These are phyloP conservation scores for Fraxinus ornus DNA, from an alignment of 305 asterid species.

Conservation along the genomic window DNA sequence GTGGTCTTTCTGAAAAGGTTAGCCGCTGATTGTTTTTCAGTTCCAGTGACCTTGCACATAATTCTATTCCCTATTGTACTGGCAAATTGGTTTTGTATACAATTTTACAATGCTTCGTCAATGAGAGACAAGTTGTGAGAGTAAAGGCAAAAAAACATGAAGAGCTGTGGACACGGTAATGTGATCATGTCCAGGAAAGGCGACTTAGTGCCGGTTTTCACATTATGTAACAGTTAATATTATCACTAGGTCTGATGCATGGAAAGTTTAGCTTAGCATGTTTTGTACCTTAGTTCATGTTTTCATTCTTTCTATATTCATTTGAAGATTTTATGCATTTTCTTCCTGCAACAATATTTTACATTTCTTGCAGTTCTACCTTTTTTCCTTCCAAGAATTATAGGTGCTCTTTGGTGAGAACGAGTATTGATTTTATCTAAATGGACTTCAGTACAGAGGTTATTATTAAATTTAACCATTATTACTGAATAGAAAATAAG, in stretches of 20 bases:
- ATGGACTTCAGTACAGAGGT: neutral
- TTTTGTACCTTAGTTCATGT: neutral
- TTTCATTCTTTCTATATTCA: neutral
- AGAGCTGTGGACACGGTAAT: neutral
- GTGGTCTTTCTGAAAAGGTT: conserved; percentile 77
- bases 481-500: neutral
- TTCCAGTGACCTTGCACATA: neutral
- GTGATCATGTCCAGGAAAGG: neutral
- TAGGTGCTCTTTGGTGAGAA: neutral
- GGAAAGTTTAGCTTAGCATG: neutral
- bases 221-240: neutral
- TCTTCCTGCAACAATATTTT: neutral
- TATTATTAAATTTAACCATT: neutral
- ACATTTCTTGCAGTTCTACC: neutral
- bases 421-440: neutral
- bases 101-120: neutral
- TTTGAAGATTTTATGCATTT: neutral
- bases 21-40: conserved; percentile 12
- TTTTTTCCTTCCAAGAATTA: neutral
- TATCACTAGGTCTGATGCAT: neutral
- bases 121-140: neutral
- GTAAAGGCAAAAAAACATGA: neutral
- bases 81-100: neutral
- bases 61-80: neutral
- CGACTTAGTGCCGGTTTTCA: neutral